Evolutionary conservation across 306 rosid genomes (phyloP), one percentile per base, ranked within the genome.

Genomic region (Oxytropis ochrocephala): DNA sequence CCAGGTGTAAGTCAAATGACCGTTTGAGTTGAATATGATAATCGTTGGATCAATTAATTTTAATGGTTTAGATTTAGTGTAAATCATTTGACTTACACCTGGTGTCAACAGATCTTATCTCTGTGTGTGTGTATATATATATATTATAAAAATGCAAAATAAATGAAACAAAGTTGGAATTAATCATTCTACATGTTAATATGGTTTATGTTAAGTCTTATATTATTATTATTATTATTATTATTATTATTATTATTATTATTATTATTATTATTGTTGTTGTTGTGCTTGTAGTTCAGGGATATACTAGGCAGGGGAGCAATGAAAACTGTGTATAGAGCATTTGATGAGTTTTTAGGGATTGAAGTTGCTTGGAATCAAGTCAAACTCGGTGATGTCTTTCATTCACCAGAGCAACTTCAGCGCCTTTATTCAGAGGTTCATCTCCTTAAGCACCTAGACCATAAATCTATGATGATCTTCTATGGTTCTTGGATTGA

Each of bases 331-430:
- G 98, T 93, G 30, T 93, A 93, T 18, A 86, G 70, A 41, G 96
- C 85, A 47, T 90, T 93, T 70, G 98, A 93, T 69, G 90, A 90
- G 65, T 76, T 79, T 3, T 63, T 81, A 11, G 98, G 93, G 43
- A 82, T 88, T 41, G 98, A 93, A 79, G 98, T 93, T 47, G 98
- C 98, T 41, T 93, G 98, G 98, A 93, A 88, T 75, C 97, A 86
- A 79, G 87, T 90, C 66, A 78, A 85, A 50, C 94, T 93, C 9
- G 86, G 85, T 44, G 90, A 93, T 56, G 83, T 82, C 6, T 85
- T 78, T 42, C 86, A 88, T 67, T 88, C 93, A 18, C 90, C 96
- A 1, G 90, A 93, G 0, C 88, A 86, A 57, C 76, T 93, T 24
- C 87, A 90, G 36, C 85, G 96, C 4, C 91, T 93, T 8, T 88